Evolutionary conservation across 2,329 filamentous ascomycete species (phyloP).

Genomic region (Polytolypa hystricis): DNA sequence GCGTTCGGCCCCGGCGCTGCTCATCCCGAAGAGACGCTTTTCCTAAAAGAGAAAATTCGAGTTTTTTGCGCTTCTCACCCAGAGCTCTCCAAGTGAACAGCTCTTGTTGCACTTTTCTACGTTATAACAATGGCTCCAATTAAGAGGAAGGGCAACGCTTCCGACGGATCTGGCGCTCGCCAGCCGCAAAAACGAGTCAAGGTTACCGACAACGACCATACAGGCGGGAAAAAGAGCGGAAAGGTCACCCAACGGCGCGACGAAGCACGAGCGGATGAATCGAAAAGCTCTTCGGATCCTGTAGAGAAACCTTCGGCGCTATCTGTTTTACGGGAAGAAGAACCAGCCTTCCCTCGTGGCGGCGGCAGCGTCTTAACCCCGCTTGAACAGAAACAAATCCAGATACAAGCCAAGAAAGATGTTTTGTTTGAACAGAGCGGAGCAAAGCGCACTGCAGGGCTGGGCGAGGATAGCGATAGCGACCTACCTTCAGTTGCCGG

Average conservation of each 20-base stretch:
- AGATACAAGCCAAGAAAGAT: slow-evolving; percentile 84
- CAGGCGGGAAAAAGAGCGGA: slow-evolving; percentile 24
- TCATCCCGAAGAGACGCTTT: slow-evolving; percentile 4
- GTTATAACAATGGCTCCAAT: slow-evolving; percentile 31
- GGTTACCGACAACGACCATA: slow-evolving; percentile 25
- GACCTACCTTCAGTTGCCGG: slow-evolving; percentile 19
- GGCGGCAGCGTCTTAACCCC: slow-evolving; percentile 85
- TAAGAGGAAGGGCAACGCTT: slow-evolving; percentile 34
- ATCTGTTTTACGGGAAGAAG: slow-evolving; percentile 58
- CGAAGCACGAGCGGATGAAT: slow-evolving; percentile 11
- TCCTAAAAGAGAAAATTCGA: slow-evolving; percentile 9
- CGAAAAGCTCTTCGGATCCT: slow-evolving; percentile 9
- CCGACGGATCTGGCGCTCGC: slow-evolving; percentile 24
- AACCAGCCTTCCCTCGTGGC: slow-evolving; percentile 82
- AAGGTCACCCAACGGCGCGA: slow-evolving; percentile 16
- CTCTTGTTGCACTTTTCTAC: slow-evolving; percentile 2
- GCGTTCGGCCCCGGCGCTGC: slow-evolving; percentile 4
- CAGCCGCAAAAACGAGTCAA: slow-evolving; percentile 32
- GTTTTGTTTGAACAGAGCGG: slow-evolving; percentile 77
- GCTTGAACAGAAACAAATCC: slow-evolving; percentile 91
- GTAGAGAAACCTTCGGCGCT: slow-evolving; percentile 12
- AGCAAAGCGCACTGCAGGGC: slow-evolving; percentile 38
- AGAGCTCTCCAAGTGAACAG: not conserved
- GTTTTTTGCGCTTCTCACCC: slow-evolving; percentile 1
- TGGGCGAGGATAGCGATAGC: slow-evolving; percentile 17